Evolutionary conservation across 2,329 filamentous ascomycete species (phyloP).

Genomic region (Phoma sp.): DNA sequence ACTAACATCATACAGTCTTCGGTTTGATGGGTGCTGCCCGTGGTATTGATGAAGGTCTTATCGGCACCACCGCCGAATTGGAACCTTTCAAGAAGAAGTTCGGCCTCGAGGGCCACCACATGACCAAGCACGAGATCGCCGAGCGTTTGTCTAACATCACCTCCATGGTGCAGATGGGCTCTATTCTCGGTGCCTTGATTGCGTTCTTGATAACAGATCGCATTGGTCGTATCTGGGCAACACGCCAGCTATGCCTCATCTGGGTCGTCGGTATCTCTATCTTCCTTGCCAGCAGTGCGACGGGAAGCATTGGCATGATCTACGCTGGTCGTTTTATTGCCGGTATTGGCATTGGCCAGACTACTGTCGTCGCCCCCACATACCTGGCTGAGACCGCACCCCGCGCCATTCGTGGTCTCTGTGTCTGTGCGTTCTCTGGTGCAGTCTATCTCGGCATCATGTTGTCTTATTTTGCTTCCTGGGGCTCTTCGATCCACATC

Average conservation of each 20-base stretch:
- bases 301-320: constrained; percentile 54
- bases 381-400: constrained; percentile 77
- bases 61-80: constrained; percentile 65
- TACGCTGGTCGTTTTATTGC: constrained; percentile 72
- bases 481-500: constrained; percentile 60
- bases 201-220: constrained; percentile 58
- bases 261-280: constrained; percentile 52
- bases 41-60: constrained; percentile 81
- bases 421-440: constrained; percentile 72
- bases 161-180: constrained; percentile 81
- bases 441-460: constrained; percentile 77
- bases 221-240: constrained; percentile 53
- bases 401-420: constrained; percentile 72
- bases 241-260: constrained; percentile 49
- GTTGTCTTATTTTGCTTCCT: constrained; percentile 75
- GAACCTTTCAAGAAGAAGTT: constrained; percentile 45
- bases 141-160: constrained; percentile 68
- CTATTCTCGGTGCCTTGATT: constrained; percentile 72
- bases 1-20: constrained; percentile 53
- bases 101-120: constrained; percentile 41
- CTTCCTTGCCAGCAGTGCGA: constrained; percentile 46
- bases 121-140: constrained; percentile 39
- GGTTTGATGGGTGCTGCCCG: constrained; percentile 77
- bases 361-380: constrained; percentile 70
- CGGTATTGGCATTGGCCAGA: constrained; percentile 70